Conservation (phyloP, 176 grass and related monocot genomes). For the Stipa capillata region DNA sequence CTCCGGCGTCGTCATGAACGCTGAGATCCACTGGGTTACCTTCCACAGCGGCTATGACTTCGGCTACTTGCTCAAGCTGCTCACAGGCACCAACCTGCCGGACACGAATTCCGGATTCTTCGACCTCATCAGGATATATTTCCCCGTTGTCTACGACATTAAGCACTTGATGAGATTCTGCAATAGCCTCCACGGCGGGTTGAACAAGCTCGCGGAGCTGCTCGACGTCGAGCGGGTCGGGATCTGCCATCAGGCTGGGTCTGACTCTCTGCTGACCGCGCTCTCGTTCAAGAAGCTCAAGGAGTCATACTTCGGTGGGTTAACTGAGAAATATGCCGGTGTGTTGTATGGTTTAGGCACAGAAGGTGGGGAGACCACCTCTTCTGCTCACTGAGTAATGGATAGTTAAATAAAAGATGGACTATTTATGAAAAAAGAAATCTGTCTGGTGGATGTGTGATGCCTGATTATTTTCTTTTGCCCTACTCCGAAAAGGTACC, state of each 20-base stretch:
- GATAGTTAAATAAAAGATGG: conserved; percentile 52
- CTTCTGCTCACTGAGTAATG: conserved; percentile 58
- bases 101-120: conserved; percentile 42
- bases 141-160: conserved; percentile 55
- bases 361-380: conserved; percentile 51
- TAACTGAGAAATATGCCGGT: conserved; percentile 56
- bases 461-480: conserved; percentile 19
- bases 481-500: conserved; percentile 22
- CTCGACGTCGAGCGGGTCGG: conserved; percentile 54
- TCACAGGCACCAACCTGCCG: conserved; percentile 34
- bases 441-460: conserved; percentile 31
- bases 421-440: too few relatives aligned
- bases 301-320: conserved; percentile 53
- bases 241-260: conserved; percentile 59
- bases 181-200: conserved; percentile 46
- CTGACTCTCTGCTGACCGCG: conserved; percentile 53
- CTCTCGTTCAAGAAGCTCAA: conserved; percentile 61
- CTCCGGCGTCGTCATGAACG: conserved; percentile 44
- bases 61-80: conserved; percentile 50
- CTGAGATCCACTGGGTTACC: conserved; percentile 50
- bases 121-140: conserved; percentile 56
- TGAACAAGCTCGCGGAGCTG: conserved; percentile 59
- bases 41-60: conserved; percentile 67
- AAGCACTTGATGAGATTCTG: conserved; percentile 68
- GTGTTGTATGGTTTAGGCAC: conserved; percentile 67